Evolutionary conservation across 73 alveolate genomes (phyloP), one percentile per base, ranked within the genome.

Genomic region (Symbiodinium pilosum): DNA sequence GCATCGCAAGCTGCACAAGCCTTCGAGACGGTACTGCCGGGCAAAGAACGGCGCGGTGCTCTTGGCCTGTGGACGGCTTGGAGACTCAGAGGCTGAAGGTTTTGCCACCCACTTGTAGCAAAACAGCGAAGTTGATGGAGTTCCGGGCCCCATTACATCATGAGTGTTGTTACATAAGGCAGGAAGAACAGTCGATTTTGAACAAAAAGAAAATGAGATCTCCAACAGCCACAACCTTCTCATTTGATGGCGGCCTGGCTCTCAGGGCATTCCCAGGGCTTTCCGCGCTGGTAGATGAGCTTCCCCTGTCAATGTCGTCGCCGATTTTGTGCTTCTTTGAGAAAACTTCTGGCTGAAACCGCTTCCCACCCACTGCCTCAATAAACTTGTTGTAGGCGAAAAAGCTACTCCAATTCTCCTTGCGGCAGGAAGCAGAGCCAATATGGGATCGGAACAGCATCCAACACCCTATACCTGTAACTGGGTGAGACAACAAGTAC

Each of bases 391-490:
- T 88, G 95, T 88, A 88, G 8, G 95, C 95, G 43, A 88, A 88
- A 34, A 56, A 88, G 73, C 95, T 88, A 51, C 95, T 88, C 95
- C 95, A 88, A 36, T 68, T 88, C 95, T 88, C 95, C 95, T 88
- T 30, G 30, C 47, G 54, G n/a, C n/a, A n/a, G n/a, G n/a, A n/a
- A 73, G 71, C 71, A 7, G 71, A 54, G 21, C 69, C n/a, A 52
- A 54, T 16, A n/a, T 11, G 30, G 73, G n/a, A n/a, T n/a, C n/a
- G n/a, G n/a, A n/a, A n/a, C n/a, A n/a, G n/a, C n/a, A n/a, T n/a
- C n/a, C n/a, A n/a, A n/a, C n/a, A n/a, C n/a, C n/a, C n/a, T n/a
- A n/a, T n/a, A n/a, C n/a, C n/a, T n/a, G n/a, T n/a, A n/a, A n/a
- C n/a, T n/a, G 14, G 59, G 59, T 14, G 59, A 47, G 59, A 47